Evolutionary conservation across 2,329 filamentous ascomycete genomes (phyloP).

Genomic region (Ceratocystiopsis sp.): DNA sequence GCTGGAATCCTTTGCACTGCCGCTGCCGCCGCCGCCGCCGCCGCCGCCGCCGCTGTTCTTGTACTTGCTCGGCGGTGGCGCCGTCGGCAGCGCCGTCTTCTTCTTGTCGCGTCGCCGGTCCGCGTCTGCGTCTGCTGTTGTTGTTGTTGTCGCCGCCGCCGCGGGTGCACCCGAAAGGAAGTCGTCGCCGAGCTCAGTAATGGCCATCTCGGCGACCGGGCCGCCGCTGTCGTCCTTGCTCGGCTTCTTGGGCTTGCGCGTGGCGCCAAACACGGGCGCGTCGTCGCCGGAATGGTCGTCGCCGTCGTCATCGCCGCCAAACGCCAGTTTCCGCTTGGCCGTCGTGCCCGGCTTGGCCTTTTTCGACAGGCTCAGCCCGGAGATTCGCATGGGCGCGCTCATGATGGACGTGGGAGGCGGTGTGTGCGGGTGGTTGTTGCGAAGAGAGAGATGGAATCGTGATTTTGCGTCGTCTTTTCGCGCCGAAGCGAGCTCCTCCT

Average conservation of each 20-base stretch:
- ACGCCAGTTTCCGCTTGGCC: conserved; percentile 35
- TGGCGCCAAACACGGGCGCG: neutral
- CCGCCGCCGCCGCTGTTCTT: conserved; percentile 13
- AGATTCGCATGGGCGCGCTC: conserved; percentile 6
- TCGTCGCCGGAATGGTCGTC: conserved; percentile 12
- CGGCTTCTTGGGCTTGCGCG: neutral
- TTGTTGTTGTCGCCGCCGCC: conserved; percentile 8
- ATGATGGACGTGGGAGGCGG: neutral
- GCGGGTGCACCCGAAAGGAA: conserved; percentile 17
- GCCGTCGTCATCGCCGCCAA: conserved; percentile 41
- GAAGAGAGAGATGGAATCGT: neutral
- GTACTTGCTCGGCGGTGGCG: conserved; percentile 26
- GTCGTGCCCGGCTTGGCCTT: conserved; percentile 34
- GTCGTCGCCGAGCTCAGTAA: conserved; percentile 40
- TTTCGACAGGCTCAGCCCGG: conserved; percentile 13
- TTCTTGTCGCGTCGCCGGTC: neutral
- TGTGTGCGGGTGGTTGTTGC: neutral
- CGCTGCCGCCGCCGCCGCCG: too few relatives aligned
- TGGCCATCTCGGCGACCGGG: conserved; percentile 30
- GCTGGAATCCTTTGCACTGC: conserved; percentile 11
- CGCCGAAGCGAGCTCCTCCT: neutral
- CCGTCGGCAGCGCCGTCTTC: conserved; percentile 20
- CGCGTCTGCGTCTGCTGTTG: neutral
- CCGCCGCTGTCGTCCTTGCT: conserved; percentile 13
- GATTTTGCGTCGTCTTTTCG: neutral